Evolutionary conservation across 2,329 filamentous ascomycete species (phyloP).

Genomic region (Orbilia oligospora): DNA sequence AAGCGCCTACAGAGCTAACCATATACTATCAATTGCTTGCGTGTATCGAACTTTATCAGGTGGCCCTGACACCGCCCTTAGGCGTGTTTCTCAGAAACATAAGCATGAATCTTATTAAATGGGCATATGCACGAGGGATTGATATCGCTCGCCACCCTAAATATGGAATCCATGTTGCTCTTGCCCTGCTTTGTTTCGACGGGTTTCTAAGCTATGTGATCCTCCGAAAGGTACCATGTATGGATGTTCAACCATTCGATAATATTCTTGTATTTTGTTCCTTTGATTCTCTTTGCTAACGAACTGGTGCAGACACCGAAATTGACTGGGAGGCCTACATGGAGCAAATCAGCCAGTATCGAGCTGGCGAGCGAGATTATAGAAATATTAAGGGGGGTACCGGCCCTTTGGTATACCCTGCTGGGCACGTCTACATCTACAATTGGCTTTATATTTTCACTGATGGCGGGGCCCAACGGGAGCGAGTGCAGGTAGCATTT

Average conservation of each 20-base stretch:
- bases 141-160: slow-evolving; percentile 22
- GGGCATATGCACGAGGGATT: slow-evolving; percentile 6
- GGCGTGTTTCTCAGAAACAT: slow-evolving; percentile 5
- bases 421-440: slow-evolving; percentile 93
- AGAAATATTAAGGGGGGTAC: slow-evolving; percentile 86
- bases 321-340: slow-evolving; percentile 99
- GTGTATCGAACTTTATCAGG: background rate
- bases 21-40: background rate
- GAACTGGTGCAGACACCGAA: slow-evolving; percentile 81
- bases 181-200: slow-evolving; percentile 49
- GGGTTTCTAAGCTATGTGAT: slow-evolving; percentile 49
- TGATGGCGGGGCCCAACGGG: slow-evolving; percentile 80
- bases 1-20: background rate
- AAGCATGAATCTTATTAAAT: slow-evolving; percentile 36
- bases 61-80: too few species aligned
- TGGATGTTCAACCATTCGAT: background rate
- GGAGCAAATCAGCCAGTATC: slow-evolving; percentile 86
- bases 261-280: background rate
- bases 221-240: slow-evolving; percentile 51
- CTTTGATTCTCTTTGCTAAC: background rate
- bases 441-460: slow-evolving; percentile 83
- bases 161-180: slow-evolving; percentile 12
- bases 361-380: slow-evolving; percentile 90
- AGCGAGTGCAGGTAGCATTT: slow-evolving; percentile 87
- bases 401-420: slow-evolving; percentile 94